Percentiles rank a stretch among this genome's conserved stretches.
Evolutionary conservation across 2,329 filamentous ascomycete genomes (phyloP).

Genomic region (Chalaropsis ovoidea): DNA sequence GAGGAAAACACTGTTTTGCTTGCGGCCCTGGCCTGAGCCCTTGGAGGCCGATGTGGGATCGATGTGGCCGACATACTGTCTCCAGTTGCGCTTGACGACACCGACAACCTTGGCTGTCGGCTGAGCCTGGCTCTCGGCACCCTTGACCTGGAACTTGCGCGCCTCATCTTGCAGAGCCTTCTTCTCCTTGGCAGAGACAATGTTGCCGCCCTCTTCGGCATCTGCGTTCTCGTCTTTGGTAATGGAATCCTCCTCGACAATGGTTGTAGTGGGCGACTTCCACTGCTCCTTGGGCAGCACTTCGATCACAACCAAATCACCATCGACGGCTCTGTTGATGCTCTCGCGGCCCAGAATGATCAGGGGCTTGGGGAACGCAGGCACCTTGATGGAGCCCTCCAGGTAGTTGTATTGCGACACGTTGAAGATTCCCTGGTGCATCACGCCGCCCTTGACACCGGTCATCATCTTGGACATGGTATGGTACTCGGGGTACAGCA

Average conservation of each 20-base stretch:
- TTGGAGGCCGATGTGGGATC: conserved; percentile 75
- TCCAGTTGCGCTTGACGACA: conserved; percentile 90
- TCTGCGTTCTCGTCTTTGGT: conserved; percentile 93
- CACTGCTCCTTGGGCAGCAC: conserved; percentile 89
- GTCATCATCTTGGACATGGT: conserved; percentile 90
- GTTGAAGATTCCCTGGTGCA: conserved; percentile 93
- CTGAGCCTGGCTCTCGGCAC: conserved; percentile 65
- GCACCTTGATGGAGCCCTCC: conserved; percentile 81
- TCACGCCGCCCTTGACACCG: conserved; percentile 72
- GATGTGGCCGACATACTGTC: conserved; percentile 93
- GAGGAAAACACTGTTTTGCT: conserved; percentile 86
- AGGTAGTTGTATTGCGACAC: conserved; percentile 97
- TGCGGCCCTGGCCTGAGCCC: conserved; percentile 62
- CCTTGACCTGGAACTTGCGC: conserved; percentile 69
- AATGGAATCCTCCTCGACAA: conserved; percentile 85
- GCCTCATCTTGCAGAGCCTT: conserved; percentile 85
- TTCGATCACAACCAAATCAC: conserved; percentile 87
- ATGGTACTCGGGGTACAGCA: conserved; percentile 83
- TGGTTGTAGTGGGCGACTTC: conserved; percentile 91
- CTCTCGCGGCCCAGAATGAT: conserved; percentile 86
- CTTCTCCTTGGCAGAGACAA: conserved; percentile 63
- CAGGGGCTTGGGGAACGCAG: conserved; percentile 80
- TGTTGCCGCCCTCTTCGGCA: conserved; percentile 55
- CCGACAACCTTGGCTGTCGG: conserved; percentile 89
- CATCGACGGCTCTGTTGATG: conserved; percentile 87